These are phyloP conservation scores for Climacium dendroides DNA, from an alignment of 225 moss, liverwort and hornwort genomes.

Conservation along the genomic window DNA sequence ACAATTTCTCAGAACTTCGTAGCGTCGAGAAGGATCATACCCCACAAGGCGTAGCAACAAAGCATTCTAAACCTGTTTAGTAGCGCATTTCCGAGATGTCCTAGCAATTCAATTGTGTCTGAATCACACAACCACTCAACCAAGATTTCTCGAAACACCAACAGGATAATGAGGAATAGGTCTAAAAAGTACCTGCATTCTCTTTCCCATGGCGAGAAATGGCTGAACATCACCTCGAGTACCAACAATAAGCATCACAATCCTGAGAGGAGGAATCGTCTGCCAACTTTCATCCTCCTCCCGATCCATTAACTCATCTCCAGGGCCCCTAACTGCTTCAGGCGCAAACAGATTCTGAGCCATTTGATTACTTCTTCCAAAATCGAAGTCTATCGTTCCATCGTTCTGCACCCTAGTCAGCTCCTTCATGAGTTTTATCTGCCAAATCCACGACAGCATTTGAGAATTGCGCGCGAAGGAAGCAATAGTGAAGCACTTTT, in stretches of 20 bases:
- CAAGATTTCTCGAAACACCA: background rate
- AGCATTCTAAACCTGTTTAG: background rate
- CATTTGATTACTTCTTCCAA: slow-evolving; percentile 39
- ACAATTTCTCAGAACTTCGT: background rate
- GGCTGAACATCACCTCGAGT: slow-evolving; percentile 97
- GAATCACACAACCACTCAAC: background rate
- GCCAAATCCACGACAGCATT: slow-evolving; percentile 4
- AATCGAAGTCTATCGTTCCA: slow-evolving; percentile 72
- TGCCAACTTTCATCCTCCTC: slow-evolving; percentile 47
- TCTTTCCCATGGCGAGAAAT: slow-evolving; percentile 89
- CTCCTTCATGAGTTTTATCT: slow-evolving; percentile 72
- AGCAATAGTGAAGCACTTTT: background rate
- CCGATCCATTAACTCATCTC: background rate
- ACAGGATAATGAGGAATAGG: background rate
- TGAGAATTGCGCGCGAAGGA: background rate
- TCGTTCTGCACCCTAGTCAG: slow-evolving; percentile 59
- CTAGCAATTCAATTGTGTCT: background rate
- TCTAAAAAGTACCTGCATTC: slow-evolving; percentile 53
- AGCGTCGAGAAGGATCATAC: background rate
- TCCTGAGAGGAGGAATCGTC: slow-evolving; percentile 59
- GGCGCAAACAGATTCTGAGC: slow-evolving; percentile 48
- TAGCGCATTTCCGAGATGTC: background rate
- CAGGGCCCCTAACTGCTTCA: background rate
- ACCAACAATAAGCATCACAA: slow-evolving; percentile 97
- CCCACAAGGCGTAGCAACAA: background rate